phyloP scores from a whole-genome alignment of 2,329 filamentous ascomycete genomes.

The Ceratocystis lukuohia region DNA sequence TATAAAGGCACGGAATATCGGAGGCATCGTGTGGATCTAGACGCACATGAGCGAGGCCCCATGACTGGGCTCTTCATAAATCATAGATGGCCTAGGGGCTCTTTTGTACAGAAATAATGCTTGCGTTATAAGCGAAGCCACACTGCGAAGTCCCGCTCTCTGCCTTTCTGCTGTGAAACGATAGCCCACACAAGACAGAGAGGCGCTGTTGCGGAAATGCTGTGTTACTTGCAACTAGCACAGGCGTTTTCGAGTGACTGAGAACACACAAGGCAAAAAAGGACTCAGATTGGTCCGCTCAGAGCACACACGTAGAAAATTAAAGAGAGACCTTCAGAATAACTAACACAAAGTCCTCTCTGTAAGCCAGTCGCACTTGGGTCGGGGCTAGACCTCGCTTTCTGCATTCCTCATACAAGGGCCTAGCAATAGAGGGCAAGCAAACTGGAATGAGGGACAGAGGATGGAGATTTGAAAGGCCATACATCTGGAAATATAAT shows the following conservation, averaged over 20 bases:
- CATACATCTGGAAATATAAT: too few relatives aligned
- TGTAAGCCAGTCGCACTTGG: neutral
- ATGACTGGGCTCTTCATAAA: too few relatives aligned
- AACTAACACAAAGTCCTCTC: neutral
- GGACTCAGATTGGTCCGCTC: neutral
- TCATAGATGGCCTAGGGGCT: neutral
- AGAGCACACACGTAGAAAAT: neutral
- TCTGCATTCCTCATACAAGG: neutral
- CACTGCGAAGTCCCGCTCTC: neutral
- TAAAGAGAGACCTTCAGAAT: neutral
- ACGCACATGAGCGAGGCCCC: neutral
- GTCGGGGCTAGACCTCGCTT: neutral
- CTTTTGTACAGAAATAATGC: too few relatives aligned
- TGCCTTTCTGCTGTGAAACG: too few relatives aligned
- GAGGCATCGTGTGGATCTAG: neutral
- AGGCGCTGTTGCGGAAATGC: neutral
- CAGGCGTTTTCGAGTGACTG: neutral
- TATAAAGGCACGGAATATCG: neutral
- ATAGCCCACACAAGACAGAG: too few relatives aligned
- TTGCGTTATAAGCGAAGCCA: slow-evolving; percentile 2
- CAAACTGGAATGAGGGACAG: neutral
- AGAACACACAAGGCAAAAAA: neutral
- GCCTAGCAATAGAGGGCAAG: too few relatives aligned
- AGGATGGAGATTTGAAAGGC: neutral
- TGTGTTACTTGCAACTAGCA: neutral